These are phyloP conservation scores for Quercus aquifolioides DNA, from an alignment of 306 rosid genomes.

Conservation along the genomic window DNA sequence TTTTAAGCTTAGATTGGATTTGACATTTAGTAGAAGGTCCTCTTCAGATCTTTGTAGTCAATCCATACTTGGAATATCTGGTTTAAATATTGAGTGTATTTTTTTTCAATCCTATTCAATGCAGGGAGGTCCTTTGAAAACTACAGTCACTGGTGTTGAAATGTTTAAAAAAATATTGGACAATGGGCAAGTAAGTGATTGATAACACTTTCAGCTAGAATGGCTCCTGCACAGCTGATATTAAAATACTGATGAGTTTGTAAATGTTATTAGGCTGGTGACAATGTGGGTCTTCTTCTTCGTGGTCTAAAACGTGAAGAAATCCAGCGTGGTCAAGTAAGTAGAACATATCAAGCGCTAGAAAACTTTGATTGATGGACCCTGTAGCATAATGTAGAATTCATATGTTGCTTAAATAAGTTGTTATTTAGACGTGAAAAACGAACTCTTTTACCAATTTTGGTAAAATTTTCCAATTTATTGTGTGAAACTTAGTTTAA, in stretches of 20 bases:
- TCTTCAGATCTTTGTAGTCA: not conserved
- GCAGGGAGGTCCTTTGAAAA: constrained; percentile 80
- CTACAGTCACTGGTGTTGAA: constrained; percentile 97
- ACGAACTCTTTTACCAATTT: not conserved
- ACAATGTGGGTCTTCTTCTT: constrained; percentile 98
- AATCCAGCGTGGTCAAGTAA: constrained; percentile 93
- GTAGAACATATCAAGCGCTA: constrained; percentile 20
- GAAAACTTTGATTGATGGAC: not conserved
- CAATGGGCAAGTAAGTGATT: constrained; percentile 79
- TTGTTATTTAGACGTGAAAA: not conserved
- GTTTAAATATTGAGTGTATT: constrained; percentile 8
- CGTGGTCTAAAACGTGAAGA: constrained; percentile 97
- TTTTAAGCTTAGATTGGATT: constrained; percentile 10
- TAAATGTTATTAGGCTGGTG: constrained; percentile 71
- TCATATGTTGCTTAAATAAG: not conserved
- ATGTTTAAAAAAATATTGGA: constrained; percentile 99
- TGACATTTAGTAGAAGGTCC: not conserved
- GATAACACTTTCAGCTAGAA: constrained; percentile 1
- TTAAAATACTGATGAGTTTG: constrained; percentile 23
- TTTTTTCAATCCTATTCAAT: constrained; percentile 4
- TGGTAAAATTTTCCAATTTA: not conserved
- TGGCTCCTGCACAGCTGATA: constrained; percentile 4
- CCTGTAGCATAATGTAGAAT: not conserved
- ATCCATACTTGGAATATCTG: constrained; percentile 3
- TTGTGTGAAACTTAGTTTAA: not conserved